Evolutionary conservation across 2,329 filamentous ascomycete genomes (phyloP).

Genomic region (Aureobasidium subglaciale): DNA sequence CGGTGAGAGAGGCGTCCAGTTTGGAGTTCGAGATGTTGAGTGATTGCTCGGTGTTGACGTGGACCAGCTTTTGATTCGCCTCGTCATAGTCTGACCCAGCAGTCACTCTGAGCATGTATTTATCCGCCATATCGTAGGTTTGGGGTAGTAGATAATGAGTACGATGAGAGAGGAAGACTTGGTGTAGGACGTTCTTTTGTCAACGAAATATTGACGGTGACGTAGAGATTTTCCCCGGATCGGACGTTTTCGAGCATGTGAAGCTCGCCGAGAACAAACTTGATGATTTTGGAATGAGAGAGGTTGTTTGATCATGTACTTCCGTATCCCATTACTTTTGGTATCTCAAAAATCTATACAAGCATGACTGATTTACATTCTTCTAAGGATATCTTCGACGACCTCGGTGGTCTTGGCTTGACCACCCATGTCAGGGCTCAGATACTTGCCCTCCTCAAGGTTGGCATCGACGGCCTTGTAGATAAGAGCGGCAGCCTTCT

Average conservation of each 20-base stretch:
- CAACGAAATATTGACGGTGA: not conserved
- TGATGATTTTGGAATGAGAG: too few relatives aligned
- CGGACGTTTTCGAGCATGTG: conserved; percentile 6
- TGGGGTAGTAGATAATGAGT: not conserved
- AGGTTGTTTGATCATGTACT: not conserved
- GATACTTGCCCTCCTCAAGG: conserved; percentile 70
- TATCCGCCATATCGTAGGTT: conserved; percentile 46
- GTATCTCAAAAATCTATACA: conserved; percentile 15
- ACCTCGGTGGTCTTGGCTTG: conserved; percentile 80
- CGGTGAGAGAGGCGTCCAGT: conserved; percentile 61
- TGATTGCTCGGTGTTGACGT: conserved; percentile 63
- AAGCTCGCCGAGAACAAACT: too few relatives aligned
- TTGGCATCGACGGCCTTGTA: conserved; percentile 89
- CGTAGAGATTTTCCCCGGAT: not conserved
- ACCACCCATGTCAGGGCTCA: conserved; percentile 88
- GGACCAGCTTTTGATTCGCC: conserved; percentile 63
- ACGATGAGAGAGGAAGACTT: not conserved
- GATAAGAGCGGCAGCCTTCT: conserved; percentile 78
- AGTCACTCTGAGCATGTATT: conserved; percentile 75
- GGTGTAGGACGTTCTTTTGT: conserved; percentile 1
- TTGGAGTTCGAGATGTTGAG: conserved; percentile 56
- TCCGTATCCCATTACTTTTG: conserved; percentile 10
- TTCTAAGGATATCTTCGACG: conserved; percentile 75
- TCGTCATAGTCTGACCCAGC: conserved; percentile 70
- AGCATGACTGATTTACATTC: conserved; percentile 50